Evolutionary conservation across 441 rosid species (phyloP).

Genomic region (Flueggea neowawraea): DNA sequence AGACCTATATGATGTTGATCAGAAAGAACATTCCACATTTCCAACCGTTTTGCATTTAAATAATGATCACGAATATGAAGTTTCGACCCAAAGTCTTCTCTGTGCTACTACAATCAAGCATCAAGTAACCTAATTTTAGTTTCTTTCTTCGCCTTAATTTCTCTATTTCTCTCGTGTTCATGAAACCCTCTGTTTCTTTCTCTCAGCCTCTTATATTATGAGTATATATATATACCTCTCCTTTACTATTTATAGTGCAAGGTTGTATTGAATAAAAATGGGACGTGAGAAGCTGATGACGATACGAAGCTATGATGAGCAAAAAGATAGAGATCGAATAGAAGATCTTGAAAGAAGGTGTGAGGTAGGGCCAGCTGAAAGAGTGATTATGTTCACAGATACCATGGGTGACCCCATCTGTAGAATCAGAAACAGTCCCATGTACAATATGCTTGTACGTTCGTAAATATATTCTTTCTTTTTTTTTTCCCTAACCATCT

Average conservation of each 20-base stretch:
- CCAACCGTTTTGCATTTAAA: slow-evolving; percentile 14
- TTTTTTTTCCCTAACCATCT: too few species aligned
- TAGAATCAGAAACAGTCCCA: slow-evolving; percentile 70
- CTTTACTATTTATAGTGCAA: slow-evolving; percentile 7
- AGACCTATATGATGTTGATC: slow-evolving; percentile 23
- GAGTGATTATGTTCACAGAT: slow-evolving; percentile 61
- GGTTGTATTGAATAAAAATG: slow-evolving; percentile 9
- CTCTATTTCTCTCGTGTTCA: too few species aligned
- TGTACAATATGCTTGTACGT: slow-evolving; percentile 67
- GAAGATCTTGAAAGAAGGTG: slow-evolving; percentile 61
- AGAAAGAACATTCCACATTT: slow-evolving; percentile 32
- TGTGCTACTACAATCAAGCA: background rate
- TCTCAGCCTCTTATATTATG: too few species aligned
- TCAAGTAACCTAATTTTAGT: too few species aligned
- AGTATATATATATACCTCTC: too few species aligned
- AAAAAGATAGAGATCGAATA: slow-evolving; percentile 44
- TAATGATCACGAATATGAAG: slow-evolving; percentile 11
- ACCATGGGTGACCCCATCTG: slow-evolving; percentile 87
- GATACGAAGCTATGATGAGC: slow-evolving; percentile 59
- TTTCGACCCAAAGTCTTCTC: slow-evolving; percentile 1
- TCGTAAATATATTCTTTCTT: background rate
- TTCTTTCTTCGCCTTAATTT: background rate
- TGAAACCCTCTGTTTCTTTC: too few species aligned
- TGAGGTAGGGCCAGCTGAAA: slow-evolving; percentile 60
- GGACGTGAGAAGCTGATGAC: slow-evolving; percentile 28